A percentile compares a stretch with the other conserved stretches of the same genome.
Evolutionary conservation across 192 early-diverging fungal genomes (phyloP).

Genomic region (Jimgerdemannia lactiflua): DNA sequence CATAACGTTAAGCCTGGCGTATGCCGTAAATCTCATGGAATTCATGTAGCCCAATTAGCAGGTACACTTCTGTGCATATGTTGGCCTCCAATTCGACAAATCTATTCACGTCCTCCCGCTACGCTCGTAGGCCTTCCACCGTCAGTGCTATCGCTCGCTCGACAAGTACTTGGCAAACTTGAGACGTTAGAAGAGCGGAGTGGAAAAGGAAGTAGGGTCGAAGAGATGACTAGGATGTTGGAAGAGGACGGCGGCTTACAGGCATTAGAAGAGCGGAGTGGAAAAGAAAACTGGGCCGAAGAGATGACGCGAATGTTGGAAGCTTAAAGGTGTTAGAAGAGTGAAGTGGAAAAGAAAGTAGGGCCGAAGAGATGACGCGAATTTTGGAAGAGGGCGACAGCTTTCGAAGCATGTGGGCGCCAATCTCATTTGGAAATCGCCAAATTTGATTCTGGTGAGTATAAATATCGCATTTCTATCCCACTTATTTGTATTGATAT

Average conservation of each 20-base stretch:
- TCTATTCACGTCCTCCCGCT: neutral
- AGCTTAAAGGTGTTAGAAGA: neutral
- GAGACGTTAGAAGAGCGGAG: neutral
- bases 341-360: neutral
- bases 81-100: neutral
- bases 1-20: slow-evolving; percentile 7
- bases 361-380: too few species aligned
- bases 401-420: too few species aligned
- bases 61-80: slow-evolving; percentile 3
- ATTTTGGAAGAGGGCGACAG: too few species aligned
- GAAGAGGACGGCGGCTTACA: neutral
- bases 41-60: slow-evolving; percentile 15
- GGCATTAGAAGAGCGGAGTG: neutral
- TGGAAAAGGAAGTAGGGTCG: neutral
- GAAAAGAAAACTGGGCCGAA: neutral
- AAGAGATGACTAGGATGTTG: neutral
- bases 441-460: too few species aligned
- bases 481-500: too few species aligned
- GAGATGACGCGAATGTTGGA: neutral
- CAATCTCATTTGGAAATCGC: too few species aligned
- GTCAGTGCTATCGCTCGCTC: neutral
- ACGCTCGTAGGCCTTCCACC: neutral
- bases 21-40: slow-evolving; percentile 11
- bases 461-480: too few species aligned
- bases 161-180: neutral